phyloP scores from a whole-genome alignment of 306 rosid species.

The Cajanus cajan region DNA sequence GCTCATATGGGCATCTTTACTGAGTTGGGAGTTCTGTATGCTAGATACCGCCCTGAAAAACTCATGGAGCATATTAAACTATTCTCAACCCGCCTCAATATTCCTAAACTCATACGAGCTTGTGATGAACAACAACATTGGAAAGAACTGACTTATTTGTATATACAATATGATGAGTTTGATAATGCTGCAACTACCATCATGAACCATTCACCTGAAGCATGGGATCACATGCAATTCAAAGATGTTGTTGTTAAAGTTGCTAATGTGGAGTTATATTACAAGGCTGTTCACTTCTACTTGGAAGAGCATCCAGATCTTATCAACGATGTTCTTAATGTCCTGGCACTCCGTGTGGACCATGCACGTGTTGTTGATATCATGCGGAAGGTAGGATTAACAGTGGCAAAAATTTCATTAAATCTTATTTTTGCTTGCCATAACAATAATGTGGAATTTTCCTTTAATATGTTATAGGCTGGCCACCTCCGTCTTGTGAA shows the following conservation, averaged over 20 bases:
- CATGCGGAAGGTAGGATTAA: conserved; percentile 76
- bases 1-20: conserved; percentile 99
- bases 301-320: conserved; percentile 99
- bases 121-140: conserved; percentile 99
- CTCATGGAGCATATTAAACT: conserved; percentile 99
- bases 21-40: conserved; percentile 93
- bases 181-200: conserved; percentile 99
- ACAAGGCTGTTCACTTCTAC: conserved; percentile 98
- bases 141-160: conserved; percentile 92
- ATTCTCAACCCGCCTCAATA: conserved; percentile 94
- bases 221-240: conserved; percentile 99
- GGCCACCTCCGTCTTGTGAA: conserved; percentile 96
- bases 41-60: conserved; percentile 97
- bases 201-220: conserved; percentile 99
- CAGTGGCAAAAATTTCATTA: not conserved
- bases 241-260: conserved; percentile 94
- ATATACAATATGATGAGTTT: conserved; percentile 96
- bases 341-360: conserved; percentile 97
- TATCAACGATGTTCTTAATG: conserved; percentile 93
- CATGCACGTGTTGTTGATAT: conserved; percentile 98
- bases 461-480: conserved; percentile 53
- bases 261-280: conserved; percentile 91
- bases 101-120: conserved; percentile 96
- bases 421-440: not conserved
- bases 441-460: conserved; percentile 7